A percentile compares a stretch with the other conserved stretches of the same genome.
These are phyloP conservation scores for grape (Vitis vinifera) DNA, from an alignment of 164 flowering plant genomes.

Conservation along the genomic window DNA sequence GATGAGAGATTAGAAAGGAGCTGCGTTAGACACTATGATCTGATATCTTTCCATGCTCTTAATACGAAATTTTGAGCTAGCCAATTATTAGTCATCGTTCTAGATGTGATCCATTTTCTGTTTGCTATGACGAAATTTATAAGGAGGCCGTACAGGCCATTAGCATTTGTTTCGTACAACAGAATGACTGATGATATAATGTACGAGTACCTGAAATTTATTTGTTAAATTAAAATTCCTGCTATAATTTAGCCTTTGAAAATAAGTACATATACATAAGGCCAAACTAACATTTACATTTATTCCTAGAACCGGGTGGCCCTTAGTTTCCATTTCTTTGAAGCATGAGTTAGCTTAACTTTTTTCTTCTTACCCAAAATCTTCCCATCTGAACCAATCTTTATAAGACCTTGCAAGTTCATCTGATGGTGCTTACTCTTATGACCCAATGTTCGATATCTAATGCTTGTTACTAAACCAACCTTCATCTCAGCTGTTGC, in stretches of 20 bases:
- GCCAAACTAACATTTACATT: neutral
- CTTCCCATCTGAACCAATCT: constrained; percentile 40
- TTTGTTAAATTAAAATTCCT: too few species aligned
- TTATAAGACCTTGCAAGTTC: constrained; percentile 15
- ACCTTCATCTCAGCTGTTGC: constrained; percentile 24
- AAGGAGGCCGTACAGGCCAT: neutral
- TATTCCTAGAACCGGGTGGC: neutral
- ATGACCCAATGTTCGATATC: constrained; percentile 13
- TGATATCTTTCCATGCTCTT: too few species aligned
- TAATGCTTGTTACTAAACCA: constrained; percentile 18
- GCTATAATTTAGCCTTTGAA: too few species aligned
- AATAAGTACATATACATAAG: neutral
- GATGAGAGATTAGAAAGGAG: too few species aligned
- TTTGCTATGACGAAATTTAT: neutral
- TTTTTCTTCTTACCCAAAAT: constrained; percentile 36
- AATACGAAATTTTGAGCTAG: too few species aligned
- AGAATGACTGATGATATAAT: too few species aligned
- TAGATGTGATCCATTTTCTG: neutral
- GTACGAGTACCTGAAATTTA: too few species aligned
- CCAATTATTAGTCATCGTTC: neutral
- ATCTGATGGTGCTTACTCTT: constrained; percentile 29
- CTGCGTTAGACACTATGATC: too few species aligned
- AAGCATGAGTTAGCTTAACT: constrained; percentile 1
- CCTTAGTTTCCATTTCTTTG: constrained; percentile 16
- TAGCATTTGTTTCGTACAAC: neutral